These are phyloP conservation scores for Plasmopara muralis DNA, from an alignment of 352 stramenopile species.

Conservation along the genomic window DNA sequence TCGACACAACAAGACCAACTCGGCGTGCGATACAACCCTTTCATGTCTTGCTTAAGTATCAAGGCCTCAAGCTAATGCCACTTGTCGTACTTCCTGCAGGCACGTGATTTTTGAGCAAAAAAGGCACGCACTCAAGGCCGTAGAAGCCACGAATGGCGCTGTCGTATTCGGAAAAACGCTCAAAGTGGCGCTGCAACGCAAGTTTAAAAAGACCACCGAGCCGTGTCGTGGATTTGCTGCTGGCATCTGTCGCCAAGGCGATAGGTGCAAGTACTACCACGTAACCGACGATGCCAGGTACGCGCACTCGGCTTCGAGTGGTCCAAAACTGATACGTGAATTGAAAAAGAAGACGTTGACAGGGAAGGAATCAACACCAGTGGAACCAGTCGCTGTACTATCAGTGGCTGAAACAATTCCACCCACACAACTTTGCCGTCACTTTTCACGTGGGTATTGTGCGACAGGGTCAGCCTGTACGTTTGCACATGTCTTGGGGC, in stretches of 20 bases:
- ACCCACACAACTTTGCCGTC: conserved; percentile 32
- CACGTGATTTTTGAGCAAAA: conserved; percentile 35
- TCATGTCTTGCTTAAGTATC: not conserved
- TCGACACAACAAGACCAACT: conserved; percentile 36
- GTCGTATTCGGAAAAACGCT: conserved; percentile 53
- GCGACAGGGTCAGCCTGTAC: conserved; percentile 23
- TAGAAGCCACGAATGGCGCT: conserved; percentile 39
- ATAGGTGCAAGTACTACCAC: conserved; percentile 62
- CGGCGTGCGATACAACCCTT: conserved; percentile 37
- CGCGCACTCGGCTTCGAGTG: conserved; percentile 2
- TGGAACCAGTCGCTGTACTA: conserved; percentile 1
- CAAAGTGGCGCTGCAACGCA: conserved; percentile 32
- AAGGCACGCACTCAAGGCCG: conserved; percentile 30
- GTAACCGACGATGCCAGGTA: conserved; percentile 14
- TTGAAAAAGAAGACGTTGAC: conserved; percentile 4
- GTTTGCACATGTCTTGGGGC: conserved; percentile 43
- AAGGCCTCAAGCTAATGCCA: conserved; percentile 1
- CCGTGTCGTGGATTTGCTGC: conserved; percentile 50
- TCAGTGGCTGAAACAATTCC: conserved; percentile 30
- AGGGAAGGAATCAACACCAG: not conserved
- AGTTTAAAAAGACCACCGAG: conserved; percentile 31
- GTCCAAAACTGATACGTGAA: conserved; percentile 1
- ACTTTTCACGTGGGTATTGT: conserved; percentile 52
- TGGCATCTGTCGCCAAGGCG: conserved; percentile 54
- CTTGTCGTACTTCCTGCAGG: conserved; percentile 12